Conservation (phyloP, 2,329 filamentous ascomycete species). For the Aspergillus novofumigatus region DNA sequence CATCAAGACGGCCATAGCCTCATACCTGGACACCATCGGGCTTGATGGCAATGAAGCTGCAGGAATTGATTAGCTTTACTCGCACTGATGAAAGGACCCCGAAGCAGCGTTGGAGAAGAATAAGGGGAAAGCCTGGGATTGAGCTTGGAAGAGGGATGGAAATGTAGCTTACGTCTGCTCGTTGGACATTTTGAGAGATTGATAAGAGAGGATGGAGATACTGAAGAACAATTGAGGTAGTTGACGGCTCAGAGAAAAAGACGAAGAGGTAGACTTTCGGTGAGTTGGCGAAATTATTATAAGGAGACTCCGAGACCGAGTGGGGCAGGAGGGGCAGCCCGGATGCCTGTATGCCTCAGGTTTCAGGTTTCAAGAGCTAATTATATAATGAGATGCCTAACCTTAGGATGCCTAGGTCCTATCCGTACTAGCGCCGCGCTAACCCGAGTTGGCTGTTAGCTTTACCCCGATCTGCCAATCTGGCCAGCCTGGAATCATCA, state of each 20-base stretch:
- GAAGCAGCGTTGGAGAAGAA: not conserved
- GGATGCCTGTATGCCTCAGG: not conserved
- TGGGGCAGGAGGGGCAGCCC: constrained; percentile 20
- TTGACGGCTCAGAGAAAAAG: constrained; percentile 14
- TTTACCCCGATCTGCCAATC: constrained; percentile 17
- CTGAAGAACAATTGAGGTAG: constrained; percentile 19
- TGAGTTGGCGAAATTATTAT: constrained; percentile 26
- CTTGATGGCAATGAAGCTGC: constrained; percentile 99
- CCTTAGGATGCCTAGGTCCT: not conserved
- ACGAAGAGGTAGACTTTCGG: constrained; percentile 15
- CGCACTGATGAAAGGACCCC: constrained; percentile 3
- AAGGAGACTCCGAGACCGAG: constrained; percentile 9
- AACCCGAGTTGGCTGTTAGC: constrained; percentile 16
- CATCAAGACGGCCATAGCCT: not conserved
- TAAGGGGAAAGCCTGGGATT: constrained; percentile 1
- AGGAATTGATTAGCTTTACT: constrained; percentile 30
- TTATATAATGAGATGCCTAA: not conserved
- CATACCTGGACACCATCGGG: constrained; percentile 96
- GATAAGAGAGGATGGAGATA: constrained; percentile 20
- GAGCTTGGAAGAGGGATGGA: constrained; percentile 6
- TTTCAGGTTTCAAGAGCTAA: too few species aligned
- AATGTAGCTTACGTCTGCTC: constrained; percentile 75
- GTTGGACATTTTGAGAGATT: constrained; percentile 60
- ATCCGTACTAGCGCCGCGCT: constrained; percentile 11
- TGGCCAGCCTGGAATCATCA: constrained; percentile 31